These are phyloP conservation scores for Erysiphe pulchra DNA, from an alignment of 2,329 filamentous ascomycete species.

Conservation along the genomic window DNA sequence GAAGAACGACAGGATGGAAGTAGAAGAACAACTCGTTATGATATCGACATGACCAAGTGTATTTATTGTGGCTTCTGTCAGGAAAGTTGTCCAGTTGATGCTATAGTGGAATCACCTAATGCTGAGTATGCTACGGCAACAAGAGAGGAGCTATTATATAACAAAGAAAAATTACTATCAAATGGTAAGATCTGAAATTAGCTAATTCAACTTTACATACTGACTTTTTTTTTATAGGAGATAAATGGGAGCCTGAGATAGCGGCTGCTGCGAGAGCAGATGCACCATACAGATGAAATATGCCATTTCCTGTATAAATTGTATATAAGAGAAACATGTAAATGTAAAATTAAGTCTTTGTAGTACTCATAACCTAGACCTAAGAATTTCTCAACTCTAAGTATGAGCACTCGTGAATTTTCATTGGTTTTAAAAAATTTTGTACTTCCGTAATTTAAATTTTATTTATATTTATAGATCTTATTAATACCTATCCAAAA, in stretches of 20 bases:
- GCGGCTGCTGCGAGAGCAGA: constrained; percentile 81
- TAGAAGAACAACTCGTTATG: constrained; percentile 85
- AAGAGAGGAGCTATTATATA: constrained; percentile 87
- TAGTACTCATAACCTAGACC: too few species aligned
- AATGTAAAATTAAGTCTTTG: too few species aligned
- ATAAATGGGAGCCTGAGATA: constrained; percentile 95
- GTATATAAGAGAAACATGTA: too few species aligned
- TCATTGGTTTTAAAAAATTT: too few species aligned
- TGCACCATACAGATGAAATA: constrained; percentile 56
- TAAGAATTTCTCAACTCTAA: too few species aligned
- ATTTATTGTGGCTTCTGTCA: constrained; percentile 99
- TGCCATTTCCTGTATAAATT: background rate
- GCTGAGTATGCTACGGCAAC: constrained; percentile 53
- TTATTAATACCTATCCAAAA: too few species aligned
- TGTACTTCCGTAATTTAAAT: too few species aligned
- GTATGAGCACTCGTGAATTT: too few species aligned
- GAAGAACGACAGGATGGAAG: constrained; percentile 94
- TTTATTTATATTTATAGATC: too few species aligned
- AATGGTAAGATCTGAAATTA: background rate
- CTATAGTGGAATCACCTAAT: constrained; percentile 57
- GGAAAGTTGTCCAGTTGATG: constrained; percentile 95
- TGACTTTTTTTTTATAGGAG: constrained; percentile 17
- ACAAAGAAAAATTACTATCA: constrained; percentile 41
- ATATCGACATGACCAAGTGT: constrained; percentile 99
- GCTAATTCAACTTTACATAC: too few species aligned